These are phyloP conservation scores for Fallopia convolvulus DNA, from an alignment of 148 eudicot genomes.

Conservation along the genomic window DNA sequence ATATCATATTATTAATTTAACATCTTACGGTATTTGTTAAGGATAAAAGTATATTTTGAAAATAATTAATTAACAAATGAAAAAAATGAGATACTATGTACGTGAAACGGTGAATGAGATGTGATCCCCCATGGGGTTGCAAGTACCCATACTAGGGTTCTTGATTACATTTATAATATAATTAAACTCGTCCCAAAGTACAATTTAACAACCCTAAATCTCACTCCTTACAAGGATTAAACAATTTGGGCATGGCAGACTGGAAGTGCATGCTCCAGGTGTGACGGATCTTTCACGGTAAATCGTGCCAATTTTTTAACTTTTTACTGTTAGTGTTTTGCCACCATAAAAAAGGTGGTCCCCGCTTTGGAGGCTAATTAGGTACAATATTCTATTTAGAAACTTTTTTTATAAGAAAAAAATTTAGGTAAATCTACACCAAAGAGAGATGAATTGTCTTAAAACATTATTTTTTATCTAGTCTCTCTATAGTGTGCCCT, in stretches of 20 bases:
- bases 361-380: neutral
- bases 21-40: too few relatives aligned
- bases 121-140: neutral
- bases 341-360: neutral
- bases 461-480: too few relatives aligned
- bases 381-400: neutral
- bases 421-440: too few relatives aligned
- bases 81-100: too few relatives aligned
- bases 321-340: neutral
- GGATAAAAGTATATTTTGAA: too few relatives aligned
- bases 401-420: too few relatives aligned
- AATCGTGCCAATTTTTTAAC: neutral
- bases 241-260: neutral
- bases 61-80: too few relatives aligned
- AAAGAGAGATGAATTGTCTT: too few relatives aligned
- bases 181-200: neutral
- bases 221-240: neutral
- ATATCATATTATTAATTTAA: too few relatives aligned
- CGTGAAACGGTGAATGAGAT: neutral
- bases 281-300: neutral
- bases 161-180: neutral
- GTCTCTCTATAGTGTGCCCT: too few relatives aligned
- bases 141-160: neutral
- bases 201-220: neutral
- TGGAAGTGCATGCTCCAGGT: neutral